Conservation (phyloP, 1,139 yeast genomes). For the Yamadazyma jaroonii region DNA sequence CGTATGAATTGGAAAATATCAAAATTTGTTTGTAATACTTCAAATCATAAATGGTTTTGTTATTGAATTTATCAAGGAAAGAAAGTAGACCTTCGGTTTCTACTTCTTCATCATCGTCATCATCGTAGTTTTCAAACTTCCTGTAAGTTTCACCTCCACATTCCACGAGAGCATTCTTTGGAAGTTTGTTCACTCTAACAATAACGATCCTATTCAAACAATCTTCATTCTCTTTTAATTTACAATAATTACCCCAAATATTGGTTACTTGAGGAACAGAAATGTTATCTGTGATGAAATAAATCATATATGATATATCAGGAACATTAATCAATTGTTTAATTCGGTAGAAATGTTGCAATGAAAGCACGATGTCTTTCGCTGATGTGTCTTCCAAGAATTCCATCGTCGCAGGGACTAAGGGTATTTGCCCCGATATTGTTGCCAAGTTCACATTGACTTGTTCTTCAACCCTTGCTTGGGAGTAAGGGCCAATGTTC, state of each 20-base stretch:
- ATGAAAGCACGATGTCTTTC: constrained; percentile 41
- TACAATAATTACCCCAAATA: constrained; percentile 40
- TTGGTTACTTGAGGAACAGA: constrained; percentile 26
- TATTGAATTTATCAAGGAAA: no score
- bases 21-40: constrained; percentile 7
- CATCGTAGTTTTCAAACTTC: constrained; percentile 32
- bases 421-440: constrained; percentile 91
- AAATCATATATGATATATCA: constrained; percentile 46
- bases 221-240: constrained; percentile 9
- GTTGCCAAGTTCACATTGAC: constrained; percentile 45
- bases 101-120: constrained; percentile 29
- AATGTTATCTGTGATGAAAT: constrained; percentile 45
- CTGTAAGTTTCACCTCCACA: constrained; percentile 68
- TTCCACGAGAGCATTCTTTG: constrained; percentile 70
- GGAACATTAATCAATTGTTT: constrained; percentile 50
- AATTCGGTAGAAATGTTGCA: constrained; percentile 74
- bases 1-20: constrained; percentile 9
- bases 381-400: constrained; percentile 20
- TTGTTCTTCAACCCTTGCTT: constrained; percentile 54
- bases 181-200: constrained; percentile 61
- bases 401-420: constrained; percentile 70
- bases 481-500: constrained; percentile 96
- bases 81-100: neutral
- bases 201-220: constrained; percentile 37
- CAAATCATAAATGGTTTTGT: constrained; percentile 2